A percentile compares a stretch with the other conserved stretches of the same genome.
Evolutionary conservation across 2,329 filamentous ascomycete species (phyloP).

Genomic region (Aspergillus floridensis): DNA sequence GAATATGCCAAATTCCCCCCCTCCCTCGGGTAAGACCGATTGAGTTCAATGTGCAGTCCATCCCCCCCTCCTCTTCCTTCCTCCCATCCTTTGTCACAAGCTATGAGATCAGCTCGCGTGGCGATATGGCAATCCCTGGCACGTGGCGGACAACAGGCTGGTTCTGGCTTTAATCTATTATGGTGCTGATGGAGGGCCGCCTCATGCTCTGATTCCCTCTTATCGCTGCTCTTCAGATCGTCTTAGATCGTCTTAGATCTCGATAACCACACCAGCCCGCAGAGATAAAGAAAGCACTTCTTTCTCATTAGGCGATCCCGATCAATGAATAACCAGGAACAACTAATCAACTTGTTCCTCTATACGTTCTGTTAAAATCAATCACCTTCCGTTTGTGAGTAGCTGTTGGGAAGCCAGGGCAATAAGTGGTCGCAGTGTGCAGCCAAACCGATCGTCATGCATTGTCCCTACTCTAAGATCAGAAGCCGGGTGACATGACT

Average conservation of each 20-base stretch:
- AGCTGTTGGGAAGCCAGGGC: too few species aligned
- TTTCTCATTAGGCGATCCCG: not conserved
- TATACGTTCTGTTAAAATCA: too few species aligned
- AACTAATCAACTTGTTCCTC: too few species aligned
- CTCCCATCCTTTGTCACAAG: not conserved
- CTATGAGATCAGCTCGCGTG: slow-evolving; percentile 12
- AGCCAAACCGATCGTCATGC: not conserved
- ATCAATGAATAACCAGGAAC: too few species aligned
- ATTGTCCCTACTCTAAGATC: not conserved
- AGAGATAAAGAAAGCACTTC: not conserved
- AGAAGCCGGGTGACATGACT: not conserved
- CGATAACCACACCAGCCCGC: not conserved
- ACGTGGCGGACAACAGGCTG: slow-evolving; percentile 11
- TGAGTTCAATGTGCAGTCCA: not conserved
- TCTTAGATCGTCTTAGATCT: not conserved
- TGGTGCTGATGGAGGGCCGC: not conserved
- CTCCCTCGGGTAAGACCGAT: not conserved
- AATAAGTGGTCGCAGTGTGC: too few species aligned
- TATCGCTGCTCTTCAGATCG: not conserved
- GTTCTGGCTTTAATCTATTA: not conserved
- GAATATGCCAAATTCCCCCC: not conserved
- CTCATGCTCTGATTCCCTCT: not conserved
- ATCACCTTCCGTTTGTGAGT: too few species aligned
- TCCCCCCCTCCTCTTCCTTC: not conserved
- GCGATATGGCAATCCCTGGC: not conserved